Percentiles rank a stretch among this genome's conserved stretches.
phyloP scores from a whole-genome alignment of 1,139 yeast genomes.

The Torulaspora pretoriensis region DNA sequence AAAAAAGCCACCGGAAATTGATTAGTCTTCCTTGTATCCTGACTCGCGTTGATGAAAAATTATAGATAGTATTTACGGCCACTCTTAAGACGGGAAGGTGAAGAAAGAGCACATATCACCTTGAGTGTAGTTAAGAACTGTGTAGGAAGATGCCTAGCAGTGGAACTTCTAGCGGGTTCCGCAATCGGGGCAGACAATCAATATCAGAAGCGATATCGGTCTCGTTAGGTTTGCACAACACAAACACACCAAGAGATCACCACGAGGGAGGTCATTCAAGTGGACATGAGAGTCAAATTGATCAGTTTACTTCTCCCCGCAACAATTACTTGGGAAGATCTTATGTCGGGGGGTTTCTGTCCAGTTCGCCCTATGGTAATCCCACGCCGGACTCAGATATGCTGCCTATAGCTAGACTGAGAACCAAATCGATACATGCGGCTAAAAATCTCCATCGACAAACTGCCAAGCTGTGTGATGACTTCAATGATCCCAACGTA shows the following conservation, averaged over 20 bases:
- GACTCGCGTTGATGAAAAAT: constrained; percentile 1
- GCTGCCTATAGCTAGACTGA: constrained; percentile 15
- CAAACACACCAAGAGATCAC: constrained; percentile 1
- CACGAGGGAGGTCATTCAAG: constrained; percentile 5
- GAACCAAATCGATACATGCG: constrained; percentile 30
- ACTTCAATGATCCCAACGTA: constrained; percentile 25
- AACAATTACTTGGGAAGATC: constrained; percentile 35
- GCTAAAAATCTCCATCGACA: constrained; percentile 34
- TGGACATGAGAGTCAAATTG: constrained; percentile 4
- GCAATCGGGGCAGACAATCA: constrained; percentile 14
- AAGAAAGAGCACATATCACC: background rate
- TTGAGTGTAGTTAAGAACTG: background rate
- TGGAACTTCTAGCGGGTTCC: background rate
- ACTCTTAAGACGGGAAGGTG: background rate
- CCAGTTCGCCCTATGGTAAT: constrained; percentile 20
- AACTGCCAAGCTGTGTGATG: constrained; percentile 38
- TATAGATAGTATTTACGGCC: background rate
- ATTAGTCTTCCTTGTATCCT: background rate
- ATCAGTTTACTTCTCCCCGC: constrained; percentile 6
- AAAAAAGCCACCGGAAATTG: background rate
- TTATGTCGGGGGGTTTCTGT: constrained; percentile 34
- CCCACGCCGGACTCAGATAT: constrained; percentile 11
- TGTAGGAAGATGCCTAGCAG: constrained; percentile 2
- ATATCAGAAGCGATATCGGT: constrained; percentile 32
- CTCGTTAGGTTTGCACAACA: constrained; percentile 29